Base-by-base conservation (phyloP, 179 eudicot species). In the Silene noctiflora region DNA sequence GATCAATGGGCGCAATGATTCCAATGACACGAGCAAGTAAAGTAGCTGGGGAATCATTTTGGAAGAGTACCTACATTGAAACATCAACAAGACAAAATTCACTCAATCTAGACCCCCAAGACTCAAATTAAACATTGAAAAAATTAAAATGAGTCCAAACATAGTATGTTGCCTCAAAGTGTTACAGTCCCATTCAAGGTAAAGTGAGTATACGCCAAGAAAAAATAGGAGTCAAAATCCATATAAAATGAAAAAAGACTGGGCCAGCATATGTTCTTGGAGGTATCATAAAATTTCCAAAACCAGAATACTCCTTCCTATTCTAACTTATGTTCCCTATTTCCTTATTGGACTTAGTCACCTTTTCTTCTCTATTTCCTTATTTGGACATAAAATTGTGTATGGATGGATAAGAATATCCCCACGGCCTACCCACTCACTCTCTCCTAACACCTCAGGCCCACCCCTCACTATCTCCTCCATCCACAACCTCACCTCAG, bases 31-130 rank as follows among this genome's bases (percentile, higher is more conserved):
- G 92, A 73, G 98, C 91, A 83, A 96, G 91, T 81, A 96, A 87
- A 39, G 98, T 96, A 51, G 98, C 99, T 35, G 98, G 92, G 39
- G 99, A 91, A 88, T 96, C 99, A 67, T 96, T 96, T 86, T 93
- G 99, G 86, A 96, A 96, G 75, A 96, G 97, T 51, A 96, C 99
- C 99, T 96, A 76, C 71, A 73, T 27, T 51, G 77, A 61, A 73
- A 67, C 56, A 71, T 17, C 71, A 56, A 11, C n/a, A 12, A 24
- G 69, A 64, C 60, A 61, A 62, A 75, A 39, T 55, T 31, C 22
- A 67, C 55, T 27, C 25, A 68, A 73, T 53, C 42, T 48, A 69
- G 68, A 24, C 44, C 35, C 73, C 56, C 6, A 29, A n/a, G 1
- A 56, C 24, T 24, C 42, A 31, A 64, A 60, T 2, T 13, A 19